A percentile compares a stretch with the other conserved stretches of the same genome.
These are phyloP conservation scores for Acacia melanoxylon DNA, from an alignment of 306 rosid genomes.

Conservation along the genomic window DNA sequence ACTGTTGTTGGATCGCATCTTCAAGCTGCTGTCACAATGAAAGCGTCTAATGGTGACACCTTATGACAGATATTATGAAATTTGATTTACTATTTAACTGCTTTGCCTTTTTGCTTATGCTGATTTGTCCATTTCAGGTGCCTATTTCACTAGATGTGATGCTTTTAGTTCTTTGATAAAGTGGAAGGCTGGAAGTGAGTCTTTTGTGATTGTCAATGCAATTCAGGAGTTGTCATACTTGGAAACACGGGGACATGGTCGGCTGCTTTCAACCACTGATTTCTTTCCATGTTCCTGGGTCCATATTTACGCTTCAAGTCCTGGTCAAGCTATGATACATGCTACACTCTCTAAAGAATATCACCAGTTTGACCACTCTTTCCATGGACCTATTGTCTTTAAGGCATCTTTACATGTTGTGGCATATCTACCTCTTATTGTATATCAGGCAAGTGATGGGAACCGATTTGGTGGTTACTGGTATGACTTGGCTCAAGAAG, in stretches of 20 bases:
- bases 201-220: slow-evolving; percentile 68
- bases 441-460: slow-evolving; percentile 79
- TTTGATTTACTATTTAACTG: slow-evolving; percentile 26
- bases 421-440: slow-evolving; percentile 73
- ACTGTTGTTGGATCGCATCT: slow-evolving; percentile 87
- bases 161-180: slow-evolving; percentile 72
- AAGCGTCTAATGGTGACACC: slow-evolving; percentile 72
- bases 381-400: slow-evolving; percentile 62
- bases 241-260: slow-evolving; percentile 44
- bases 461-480: slow-evolving; percentile 89
- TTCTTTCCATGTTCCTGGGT: slow-evolving; percentile 82
- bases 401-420: slow-evolving; percentile 68
- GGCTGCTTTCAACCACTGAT: slow-evolving; percentile 43
- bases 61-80: slow-evolving; percentile 10
- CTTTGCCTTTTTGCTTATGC: slow-evolving; percentile 33
- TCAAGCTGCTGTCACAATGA: slow-evolving; percentile 88
- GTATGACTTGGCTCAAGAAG: slow-evolving; percentile 63
- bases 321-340: slow-evolving; percentile 75
- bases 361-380: slow-evolving; percentile 45
- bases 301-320: slow-evolving; percentile 65
- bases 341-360: slow-evolving; percentile 71
- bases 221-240: slow-evolving; percentile 50
- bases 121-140: slow-evolving; percentile 61
- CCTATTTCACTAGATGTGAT: slow-evolving; percentile 73
- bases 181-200: slow-evolving; percentile 85